Percentiles rank a stretch among this genome's conserved stretches.
These are phyloP conservation scores for Colletotrichum plurivorum DNA, from an alignment of 2,329 filamentous ascomycete species.

Conservation along the genomic window DNA sequence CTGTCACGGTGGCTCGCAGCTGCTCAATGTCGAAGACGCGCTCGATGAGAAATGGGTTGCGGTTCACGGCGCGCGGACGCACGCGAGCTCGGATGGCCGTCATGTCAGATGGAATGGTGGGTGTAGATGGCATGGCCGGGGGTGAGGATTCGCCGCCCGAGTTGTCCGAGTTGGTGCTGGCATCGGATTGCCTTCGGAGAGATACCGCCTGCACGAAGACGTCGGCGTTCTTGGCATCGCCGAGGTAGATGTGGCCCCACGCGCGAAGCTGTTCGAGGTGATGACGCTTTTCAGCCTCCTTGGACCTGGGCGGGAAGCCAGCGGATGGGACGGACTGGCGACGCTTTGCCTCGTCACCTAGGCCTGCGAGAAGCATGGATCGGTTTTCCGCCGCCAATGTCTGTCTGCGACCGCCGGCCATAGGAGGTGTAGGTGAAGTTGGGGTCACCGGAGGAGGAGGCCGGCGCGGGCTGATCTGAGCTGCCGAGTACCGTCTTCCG, in stretches of 20 bases:
- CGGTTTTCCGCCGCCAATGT: slow-evolving; percentile 49
- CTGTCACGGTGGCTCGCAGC: slow-evolving; percentile 61
- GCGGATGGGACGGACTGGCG: slow-evolving; percentile 44
- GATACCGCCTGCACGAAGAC: slow-evolving; percentile 61
- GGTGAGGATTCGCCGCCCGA: slow-evolving; percentile 19
- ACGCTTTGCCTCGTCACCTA: slow-evolving; percentile 43
- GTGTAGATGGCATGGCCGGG: slow-evolving; percentile 21
- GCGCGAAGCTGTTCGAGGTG: slow-evolving; percentile 53
- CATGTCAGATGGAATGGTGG: slow-evolving; percentile 19
- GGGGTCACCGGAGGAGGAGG: slow-evolving; percentile 38
- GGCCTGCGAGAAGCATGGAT: slow-evolving; percentile 49
- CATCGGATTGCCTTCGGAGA: slow-evolving; percentile 52
- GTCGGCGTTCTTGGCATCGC: slow-evolving; percentile 57
- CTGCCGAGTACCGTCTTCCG: slow-evolving; percentile 21
- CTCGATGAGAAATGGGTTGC: slow-evolving; percentile 63
- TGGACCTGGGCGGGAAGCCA: slow-evolving; percentile 22
- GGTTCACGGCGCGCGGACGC: slow-evolving; percentile 55
- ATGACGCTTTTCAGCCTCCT: slow-evolving; percentile 30
- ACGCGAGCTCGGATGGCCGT: slow-evolving; percentile 61
- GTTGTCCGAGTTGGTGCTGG: slow-evolving; percentile 39
- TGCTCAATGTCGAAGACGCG: slow-evolving; percentile 65
- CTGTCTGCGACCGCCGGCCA: slow-evolving; percentile 41
- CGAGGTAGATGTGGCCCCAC: slow-evolving; percentile 59
- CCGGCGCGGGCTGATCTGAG: slow-evolving; percentile 30
- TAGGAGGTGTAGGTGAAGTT: slow-evolving; percentile 39